Evolutionary conservation across 208 protist genomes (phyloP), one percentile per base, ranked within the genome.

Genomic region (Vickermania spadyakhi): DNA sequence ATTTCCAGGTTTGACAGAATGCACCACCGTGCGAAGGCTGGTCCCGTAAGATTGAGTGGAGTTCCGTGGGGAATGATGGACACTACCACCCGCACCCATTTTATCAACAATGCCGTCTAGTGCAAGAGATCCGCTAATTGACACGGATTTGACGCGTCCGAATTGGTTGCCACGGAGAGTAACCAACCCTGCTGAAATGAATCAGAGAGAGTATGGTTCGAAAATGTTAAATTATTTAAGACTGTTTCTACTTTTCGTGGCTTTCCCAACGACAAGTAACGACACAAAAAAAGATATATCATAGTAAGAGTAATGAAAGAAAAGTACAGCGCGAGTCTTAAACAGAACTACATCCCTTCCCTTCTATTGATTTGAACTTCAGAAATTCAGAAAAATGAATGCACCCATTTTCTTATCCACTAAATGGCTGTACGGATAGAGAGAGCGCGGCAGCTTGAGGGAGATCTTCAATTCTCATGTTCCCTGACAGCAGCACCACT

Each of bases 391-490:
- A n/a, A n/a, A n/a, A n/a, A n/a, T n/a, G n/a, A n/a, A n/a, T n/a
- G n/a, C n/a, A 61, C 14, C 36, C 13, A 42, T 65, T 1, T 1
- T 14, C 30, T 57, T 45, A 29, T 30, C n/a, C 58, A 58, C n/a
- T 58, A 52, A 72, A 76, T n/a, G 52, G 60, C 45, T 62, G 72
- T 28, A 72, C 50, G 5, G 65, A 64, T 28, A 77, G 70, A 7
- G 70, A 66, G 13, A 81, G 60, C 1, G 69, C 62, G 0, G 73
- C 67, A 11, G 75, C 75, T 28, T 72, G 62, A n/a, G 70, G 63
- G n/a, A 85, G 59, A 29, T 85, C 78, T 58, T 78, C 73, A 29
- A 85, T 56, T 23, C 56, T 51, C 78, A 85, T 81, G 31, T 66
- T 85, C 18, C 68, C 60, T n/a, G 66, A 64, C 41, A 84, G 28